Percentiles rank a stretch among this genome's conserved stretches.
Evolutionary conservation across 2,329 filamentous ascomycete species (phyloP).

Genomic region (Venturia nashicola): DNA sequence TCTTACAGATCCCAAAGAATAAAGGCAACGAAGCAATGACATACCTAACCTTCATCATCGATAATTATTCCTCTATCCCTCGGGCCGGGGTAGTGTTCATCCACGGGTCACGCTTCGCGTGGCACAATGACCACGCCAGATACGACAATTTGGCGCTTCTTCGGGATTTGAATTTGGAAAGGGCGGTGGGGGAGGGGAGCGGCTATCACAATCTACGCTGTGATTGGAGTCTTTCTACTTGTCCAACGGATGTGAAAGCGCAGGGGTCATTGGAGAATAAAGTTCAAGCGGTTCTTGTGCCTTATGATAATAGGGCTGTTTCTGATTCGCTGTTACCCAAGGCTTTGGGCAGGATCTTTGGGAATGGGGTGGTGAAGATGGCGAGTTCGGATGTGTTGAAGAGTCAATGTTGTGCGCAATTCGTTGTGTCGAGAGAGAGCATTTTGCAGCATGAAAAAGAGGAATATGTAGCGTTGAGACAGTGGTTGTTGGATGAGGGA

Average conservation of each 20-base stretch:
- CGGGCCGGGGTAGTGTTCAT: slow-evolving; percentile 29
- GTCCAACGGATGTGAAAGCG: neutral
- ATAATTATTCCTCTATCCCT: slow-evolving; percentile 31
- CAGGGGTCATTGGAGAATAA: slow-evolving; percentile 20
- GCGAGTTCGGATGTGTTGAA: slow-evolving; percentile 17
- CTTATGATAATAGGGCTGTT: slow-evolving; percentile 27
- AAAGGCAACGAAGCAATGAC: slow-evolving; percentile 34
- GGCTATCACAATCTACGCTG: slow-evolving; percentile 40
- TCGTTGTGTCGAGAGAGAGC: slow-evolving; percentile 36
- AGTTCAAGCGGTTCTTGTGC: slow-evolving; percentile 29
- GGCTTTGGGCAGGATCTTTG: neutral
- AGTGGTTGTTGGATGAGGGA: slow-evolving; percentile 38
- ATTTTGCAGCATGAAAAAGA: slow-evolving; percentile 37
- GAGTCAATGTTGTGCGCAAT: slow-evolving; percentile 44
- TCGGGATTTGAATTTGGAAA: slow-evolving; percentile 23
- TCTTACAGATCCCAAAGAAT: slow-evolving; percentile 34
- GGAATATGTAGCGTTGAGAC: slow-evolving; percentile 40
- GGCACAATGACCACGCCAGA: slow-evolving; percentile 24
- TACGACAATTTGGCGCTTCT: slow-evolving; percentile 35
- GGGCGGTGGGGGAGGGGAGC: slow-evolving; percentile 21
- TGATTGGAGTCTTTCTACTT: slow-evolving; percentile 33
- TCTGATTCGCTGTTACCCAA: slow-evolving; percentile 16
- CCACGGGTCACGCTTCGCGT: slow-evolving; percentile 31
- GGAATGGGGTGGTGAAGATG: neutral
- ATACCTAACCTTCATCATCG: slow-evolving; percentile 35